These are phyloP conservation scores for Guadua angustifolia DNA, from an alignment of 176 grass and related monocot genomes.

Conservation along the genomic window DNA sequence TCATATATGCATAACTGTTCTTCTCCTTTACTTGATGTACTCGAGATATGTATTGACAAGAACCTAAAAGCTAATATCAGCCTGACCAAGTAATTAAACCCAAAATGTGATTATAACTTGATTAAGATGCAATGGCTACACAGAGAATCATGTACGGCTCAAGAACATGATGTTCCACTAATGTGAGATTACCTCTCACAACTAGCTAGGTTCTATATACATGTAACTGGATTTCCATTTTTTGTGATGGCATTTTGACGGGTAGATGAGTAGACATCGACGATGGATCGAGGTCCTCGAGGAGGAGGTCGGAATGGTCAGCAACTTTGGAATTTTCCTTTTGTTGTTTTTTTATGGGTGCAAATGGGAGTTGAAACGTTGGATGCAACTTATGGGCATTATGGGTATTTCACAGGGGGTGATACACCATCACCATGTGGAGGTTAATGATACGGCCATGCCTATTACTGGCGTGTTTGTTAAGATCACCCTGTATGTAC, in stretches of 20 bases:
- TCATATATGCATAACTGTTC: too few species aligned
- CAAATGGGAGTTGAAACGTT: slow-evolving; percentile 13
- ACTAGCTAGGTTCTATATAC: background rate
- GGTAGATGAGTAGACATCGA: background rate
- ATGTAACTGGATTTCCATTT: background rate
- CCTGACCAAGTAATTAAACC: too few species aligned
- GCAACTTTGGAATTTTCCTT: background rate
- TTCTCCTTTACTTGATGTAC: too few species aligned
- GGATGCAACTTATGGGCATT: slow-evolving; percentile 21
- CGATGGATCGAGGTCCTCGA: background rate
- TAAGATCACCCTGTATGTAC: background rate
- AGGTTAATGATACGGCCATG: slow-evolving; percentile 18
- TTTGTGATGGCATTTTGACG: background rate
- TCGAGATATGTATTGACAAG: too few species aligned
- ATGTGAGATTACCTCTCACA: background rate
- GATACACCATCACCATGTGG: slow-evolving; percentile 25
- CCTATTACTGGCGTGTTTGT: background rate
- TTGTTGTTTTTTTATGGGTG: background rate
- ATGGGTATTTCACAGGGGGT: slow-evolving; percentile 7
- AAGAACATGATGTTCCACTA: background rate
- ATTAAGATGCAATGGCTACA: background rate
- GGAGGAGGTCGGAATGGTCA: background rate
- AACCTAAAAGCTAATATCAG: too few species aligned
- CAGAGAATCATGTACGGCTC: background rate
- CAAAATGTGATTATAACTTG: background rate